Conservation (phyloP, 352 stramenopile species). For the Globisporangium abappressorium region DNA sequence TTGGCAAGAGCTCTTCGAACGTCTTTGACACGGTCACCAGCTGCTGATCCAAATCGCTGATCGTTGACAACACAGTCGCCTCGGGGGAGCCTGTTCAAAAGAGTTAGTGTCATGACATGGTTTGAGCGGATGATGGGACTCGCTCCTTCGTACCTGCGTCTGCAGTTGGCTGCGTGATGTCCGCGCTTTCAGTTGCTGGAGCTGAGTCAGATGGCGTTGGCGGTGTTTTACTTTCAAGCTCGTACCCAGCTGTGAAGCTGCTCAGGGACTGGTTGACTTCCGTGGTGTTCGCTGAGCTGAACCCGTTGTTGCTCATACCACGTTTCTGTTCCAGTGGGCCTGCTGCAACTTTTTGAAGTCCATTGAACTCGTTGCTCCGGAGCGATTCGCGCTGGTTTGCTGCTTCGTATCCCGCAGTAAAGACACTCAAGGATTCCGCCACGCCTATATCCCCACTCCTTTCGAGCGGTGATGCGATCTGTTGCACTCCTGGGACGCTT, state of each 20-base stretch:
- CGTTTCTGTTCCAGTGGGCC: neutral
- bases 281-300: too few species aligned
- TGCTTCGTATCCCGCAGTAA: conserved; percentile 23
- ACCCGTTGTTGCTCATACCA: neutral
- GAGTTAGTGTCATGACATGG: neutral
- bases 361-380: neutral
- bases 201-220: neutral
- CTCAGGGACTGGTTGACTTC: conserved; percentile 13
- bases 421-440: conserved; percentile 18
- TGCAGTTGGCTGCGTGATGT: neutral
- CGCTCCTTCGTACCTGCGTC: neutral
- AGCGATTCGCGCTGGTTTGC: neutral
- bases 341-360: neutral
- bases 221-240: neutral
- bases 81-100: conserved; percentile 4
- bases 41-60: conserved; percentile 31
- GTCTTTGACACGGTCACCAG: conserved; percentile 20
- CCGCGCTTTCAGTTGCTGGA: neutral
- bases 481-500: neutral
- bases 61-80: conserved; percentile 13
- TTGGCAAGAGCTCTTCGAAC: conserved; percentile 17
- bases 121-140: neutral
- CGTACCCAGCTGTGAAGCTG: conserved; percentile 18
- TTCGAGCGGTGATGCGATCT: conserved; percentile 2
- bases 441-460: neutral